Percentiles rank a stretch among this genome's conserved stretches.
phyloP scores from a whole-genome alignment of 768 basidiomycete species.

The Boletus rex-veris region DNA sequence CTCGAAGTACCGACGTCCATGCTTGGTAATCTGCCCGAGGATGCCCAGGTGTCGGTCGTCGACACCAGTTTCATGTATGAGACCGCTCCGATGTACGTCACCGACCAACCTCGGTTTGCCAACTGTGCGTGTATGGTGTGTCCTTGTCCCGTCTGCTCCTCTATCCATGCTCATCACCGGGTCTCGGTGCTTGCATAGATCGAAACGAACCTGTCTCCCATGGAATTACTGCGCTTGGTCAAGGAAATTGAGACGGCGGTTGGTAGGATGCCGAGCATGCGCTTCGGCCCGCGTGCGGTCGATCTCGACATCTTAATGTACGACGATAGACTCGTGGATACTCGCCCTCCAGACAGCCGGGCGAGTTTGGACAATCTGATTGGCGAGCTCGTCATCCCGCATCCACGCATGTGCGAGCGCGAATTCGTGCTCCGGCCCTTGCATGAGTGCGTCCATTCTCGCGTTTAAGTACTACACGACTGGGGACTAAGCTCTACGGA shows the following conservation, averaged over 20 bases:
- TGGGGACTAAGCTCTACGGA: neutral
- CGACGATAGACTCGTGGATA: slow-evolving; percentile 57
- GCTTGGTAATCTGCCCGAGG: slow-evolving; percentile 17
- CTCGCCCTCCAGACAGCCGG: slow-evolving; percentile 41
- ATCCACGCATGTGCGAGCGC: slow-evolving; percentile 74
- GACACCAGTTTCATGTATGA: slow-evolving; percentile 92
- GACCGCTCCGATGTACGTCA: slow-evolving; percentile 93
- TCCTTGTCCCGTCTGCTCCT: slow-evolving; percentile 3
- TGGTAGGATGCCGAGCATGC: slow-evolving; percentile 73
- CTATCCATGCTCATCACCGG: neutral
- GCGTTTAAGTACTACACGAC: neutral
- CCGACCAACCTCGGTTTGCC: slow-evolving; percentile 82
- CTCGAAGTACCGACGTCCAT: slow-evolving; percentile 51
- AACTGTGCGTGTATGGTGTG: slow-evolving; percentile 90
- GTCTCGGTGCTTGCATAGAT: slow-evolving; percentile 40
- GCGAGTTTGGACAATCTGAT: slow-evolving; percentile 55
- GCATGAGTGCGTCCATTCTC: slow-evolving; percentile 57
- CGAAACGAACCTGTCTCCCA: slow-evolving; percentile 65
- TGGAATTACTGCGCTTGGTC: slow-evolving; percentile 53
- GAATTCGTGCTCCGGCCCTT: slow-evolving; percentile 92
- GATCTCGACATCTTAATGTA: slow-evolving; percentile 89
- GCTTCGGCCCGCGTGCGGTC: slow-evolving; percentile 85
- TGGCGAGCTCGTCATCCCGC: slow-evolving; percentile 79
- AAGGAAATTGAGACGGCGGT: slow-evolving; percentile 73
- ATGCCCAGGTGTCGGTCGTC: slow-evolving; percentile 42